Evolutionary conservation across 140 eudicot species (phyloP), one percentile per base, ranked within the genome.

Genomic region (Stevia rebaudiana): DNA sequence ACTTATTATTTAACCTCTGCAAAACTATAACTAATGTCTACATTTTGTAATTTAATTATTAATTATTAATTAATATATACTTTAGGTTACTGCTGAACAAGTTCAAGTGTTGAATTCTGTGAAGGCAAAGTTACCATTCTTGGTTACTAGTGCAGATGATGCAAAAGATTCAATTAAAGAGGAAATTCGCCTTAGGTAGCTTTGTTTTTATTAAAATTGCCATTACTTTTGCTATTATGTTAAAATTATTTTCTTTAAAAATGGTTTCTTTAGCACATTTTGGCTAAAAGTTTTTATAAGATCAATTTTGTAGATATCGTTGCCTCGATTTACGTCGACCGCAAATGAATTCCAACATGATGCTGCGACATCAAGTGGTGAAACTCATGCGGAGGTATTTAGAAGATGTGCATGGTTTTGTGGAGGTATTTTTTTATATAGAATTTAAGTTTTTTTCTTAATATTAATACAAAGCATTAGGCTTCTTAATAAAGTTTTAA

Each of bases 401-500:
- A 63, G 98, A 92, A 80, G 98, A 92, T 69, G 82, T 77, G 61
- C 98, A 76, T 85, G 87, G 68, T 65, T 92, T 92, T 75, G 95
- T 85, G 54, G 96, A 92, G 95, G 98, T 92, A 81, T 36, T 54
- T 44, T 55, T 59, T 44, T 55, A 43, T 39, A 63, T 33, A 22
- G 43, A 65, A 69, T 39, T 28, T n/a, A 11, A 2, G 30, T 68
- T 36, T n/a, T 18, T 41, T 11, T 1, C 65, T 8, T 24, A 18
- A 16, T 57, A 16, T 57, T 23, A 57, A 60, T 41, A 28, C 36
- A 70, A 36, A 52, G 49, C 21, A 11, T 72, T 50, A 59, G 50
- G 23, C 6, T 53, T 63, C 21, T 28, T 65, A 6, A 40, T 2
- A 24, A 47, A 23, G 24, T 61, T 50, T 33, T 24, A 36, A 11